Base-by-base conservation (phyloP, 148 eudicot genomes). In the Linanthus parryae region DNA sequence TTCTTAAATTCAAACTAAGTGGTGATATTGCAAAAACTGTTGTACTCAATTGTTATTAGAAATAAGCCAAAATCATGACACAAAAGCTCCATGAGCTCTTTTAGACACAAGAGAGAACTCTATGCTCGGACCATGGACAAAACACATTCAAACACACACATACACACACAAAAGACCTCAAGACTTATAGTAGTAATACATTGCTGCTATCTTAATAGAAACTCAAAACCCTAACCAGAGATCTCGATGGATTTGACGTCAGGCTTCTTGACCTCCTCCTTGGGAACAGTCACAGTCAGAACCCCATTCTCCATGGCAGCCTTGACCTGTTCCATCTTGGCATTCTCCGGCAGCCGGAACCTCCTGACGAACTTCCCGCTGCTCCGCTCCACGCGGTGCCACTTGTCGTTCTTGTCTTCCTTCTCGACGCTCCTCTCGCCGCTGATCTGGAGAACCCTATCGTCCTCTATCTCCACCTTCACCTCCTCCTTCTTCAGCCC, bases 371-470 rank as follows among this genome's bases (percentile, higher is more conserved):
- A 84, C 68, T 71, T 80, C 20, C 94, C 94, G 5, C 17, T 43
- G 1, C 79, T 73, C 38, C 94, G 47, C 75, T 84, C 92, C 11
- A 52, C 79, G 29, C 84, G 59, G 39, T 84, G 87, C 87, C 94
- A 84, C 30, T 71, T 75, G 27, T 80, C 87, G 0, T 67, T 81
- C 38, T 80, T 78, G 4, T 44, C 64, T 17, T 73, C 83, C 5
- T 53, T 65, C 59, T 72, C 86, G 1, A 37, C 50, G 47, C 68
- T 74, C 54, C 83, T 62, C 68, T 84, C 87, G 4, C 87, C 92
- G 13, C 84, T 80, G 7, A 84, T 70, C 40, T 72, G 67, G 62
- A 84, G 27, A 47, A 84, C 83, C 55, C 79, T 26, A 51, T 70
- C 72, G 25, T 84, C 81, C 35, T 83, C 86, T 29, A 84, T 77